phyloP scores from a whole-genome alignment of 805 yeast species.

The Candida corydali region DNA sequence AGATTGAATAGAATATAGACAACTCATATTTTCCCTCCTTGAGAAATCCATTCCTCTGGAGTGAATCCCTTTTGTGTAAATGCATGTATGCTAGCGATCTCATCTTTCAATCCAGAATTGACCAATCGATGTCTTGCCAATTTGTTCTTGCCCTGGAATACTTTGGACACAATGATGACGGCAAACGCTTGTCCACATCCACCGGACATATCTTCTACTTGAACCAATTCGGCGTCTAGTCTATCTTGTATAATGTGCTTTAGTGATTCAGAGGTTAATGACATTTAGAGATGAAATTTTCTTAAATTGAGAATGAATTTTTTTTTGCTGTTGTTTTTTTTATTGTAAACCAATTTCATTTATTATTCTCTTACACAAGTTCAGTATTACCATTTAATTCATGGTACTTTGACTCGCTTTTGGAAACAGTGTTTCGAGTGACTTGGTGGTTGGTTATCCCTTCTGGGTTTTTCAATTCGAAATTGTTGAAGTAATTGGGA shows the following conservation, averaged over 20 bases:
- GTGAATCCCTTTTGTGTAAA: slow-evolving; percentile 91
- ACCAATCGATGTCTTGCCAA: slow-evolving; percentile 84
- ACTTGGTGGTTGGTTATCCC: slow-evolving; percentile 21
- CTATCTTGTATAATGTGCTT: slow-evolving; percentile 49
- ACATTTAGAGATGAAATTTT: background rate
- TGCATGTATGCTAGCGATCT: slow-evolving; percentile 85
- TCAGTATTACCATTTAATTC: slow-evolving; percentile 32
- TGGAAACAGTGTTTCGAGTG: slow-evolving; percentile 24
- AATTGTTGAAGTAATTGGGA: slow-evolving; percentile 24
- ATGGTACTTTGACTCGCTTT: slow-evolving; percentile 25
- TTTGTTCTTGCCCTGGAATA: slow-evolving; percentile 78
- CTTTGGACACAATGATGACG: slow-evolving; percentile 72
- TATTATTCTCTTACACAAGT: background rate
- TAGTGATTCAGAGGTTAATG: slow-evolving; percentile 37
- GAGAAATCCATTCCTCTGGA: slow-evolving; percentile 72
- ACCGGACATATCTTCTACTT: slow-evolving; percentile 75
- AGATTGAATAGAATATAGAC: slow-evolving; percentile 8
- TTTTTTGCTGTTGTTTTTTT: background rate
- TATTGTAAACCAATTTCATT: background rate
- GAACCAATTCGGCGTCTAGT: slow-evolving; percentile 60
- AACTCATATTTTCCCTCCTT: slow-evolving; percentile 27
- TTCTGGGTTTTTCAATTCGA: slow-evolving; percentile 14
- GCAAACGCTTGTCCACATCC: slow-evolving; percentile 99
- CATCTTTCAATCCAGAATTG: slow-evolving; percentile 74
- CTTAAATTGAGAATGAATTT: background rate